These are phyloP conservation scores for Phytophthora pluvialis DNA, from an alignment of 352 stramenopile species.

Conservation along the genomic window DNA sequence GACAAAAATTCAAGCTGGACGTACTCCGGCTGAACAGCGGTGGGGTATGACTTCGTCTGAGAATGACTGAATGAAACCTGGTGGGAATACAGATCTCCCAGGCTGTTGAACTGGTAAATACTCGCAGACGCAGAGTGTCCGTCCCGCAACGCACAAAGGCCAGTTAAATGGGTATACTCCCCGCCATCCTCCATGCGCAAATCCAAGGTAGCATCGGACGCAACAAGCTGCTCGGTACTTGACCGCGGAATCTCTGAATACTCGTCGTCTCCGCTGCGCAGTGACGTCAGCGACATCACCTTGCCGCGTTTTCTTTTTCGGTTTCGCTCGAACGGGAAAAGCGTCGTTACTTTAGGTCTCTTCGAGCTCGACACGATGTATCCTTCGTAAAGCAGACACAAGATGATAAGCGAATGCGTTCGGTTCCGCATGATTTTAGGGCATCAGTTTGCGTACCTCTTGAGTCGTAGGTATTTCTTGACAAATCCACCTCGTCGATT, in stretches of 20 bases:
- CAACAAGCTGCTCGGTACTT: slow-evolving; percentile 55
- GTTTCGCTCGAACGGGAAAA: slow-evolving; percentile 57
- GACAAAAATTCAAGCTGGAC: slow-evolving; percentile 21
- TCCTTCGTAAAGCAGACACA: slow-evolving; percentile 19
- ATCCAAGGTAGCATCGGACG: slow-evolving; percentile 64
- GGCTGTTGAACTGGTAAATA: slow-evolving; percentile 73
- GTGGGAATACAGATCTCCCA: slow-evolving; percentile 74
- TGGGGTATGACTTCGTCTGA: slow-evolving; percentile 44
- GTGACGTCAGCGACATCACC: slow-evolving; percentile 43
- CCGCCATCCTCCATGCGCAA: slow-evolving; percentile 64
- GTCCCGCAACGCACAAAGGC: slow-evolving; percentile 50
- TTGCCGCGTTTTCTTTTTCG: slow-evolving; percentile 29
- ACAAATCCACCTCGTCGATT: slow-evolving; percentile 58
- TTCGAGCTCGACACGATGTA: slow-evolving; percentile 53
- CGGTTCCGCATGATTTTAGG: background rate
- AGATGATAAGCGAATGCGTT: background rate
- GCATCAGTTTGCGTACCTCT: slow-evolving; percentile 30
- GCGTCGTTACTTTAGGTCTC: slow-evolving; percentile 44
- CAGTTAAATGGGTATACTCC: slow-evolving; percentile 62
- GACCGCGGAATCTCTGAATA: slow-evolving; percentile 28
- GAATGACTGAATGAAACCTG: slow-evolving; percentile 46
- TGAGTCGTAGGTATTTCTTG: slow-evolving; percentile 31
- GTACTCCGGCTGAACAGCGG: slow-evolving; percentile 66
- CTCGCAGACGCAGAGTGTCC: slow-evolving; percentile 28
- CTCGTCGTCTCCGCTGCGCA: slow-evolving; percentile 46